These are phyloP conservation scores for Calycina marina DNA, from an alignment of 2,329 filamentous ascomycete genomes.

Conservation along the genomic window DNA sequence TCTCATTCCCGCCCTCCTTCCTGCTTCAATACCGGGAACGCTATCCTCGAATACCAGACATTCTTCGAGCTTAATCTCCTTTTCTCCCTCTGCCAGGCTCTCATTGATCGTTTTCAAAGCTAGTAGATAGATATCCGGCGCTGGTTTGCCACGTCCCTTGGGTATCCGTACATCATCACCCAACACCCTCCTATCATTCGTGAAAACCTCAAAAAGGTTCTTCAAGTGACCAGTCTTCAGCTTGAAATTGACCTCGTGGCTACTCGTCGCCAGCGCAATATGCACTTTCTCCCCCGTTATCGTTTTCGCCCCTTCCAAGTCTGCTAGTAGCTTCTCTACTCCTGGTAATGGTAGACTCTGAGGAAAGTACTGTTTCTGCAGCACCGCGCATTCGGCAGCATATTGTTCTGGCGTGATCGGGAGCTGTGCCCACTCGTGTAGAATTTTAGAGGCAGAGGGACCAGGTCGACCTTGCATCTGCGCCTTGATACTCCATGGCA, in stretches of 20 bases:
- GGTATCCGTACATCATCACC: conserved; percentile 74
- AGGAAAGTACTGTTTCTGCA: conserved; percentile 63
- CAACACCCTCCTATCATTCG: conserved; percentile 55
- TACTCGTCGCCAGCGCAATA: conserved; percentile 70
- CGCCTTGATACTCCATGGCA: conserved; percentile 94
- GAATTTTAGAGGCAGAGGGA: conserved; percentile 37
- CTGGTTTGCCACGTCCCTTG: conserved; percentile 74
- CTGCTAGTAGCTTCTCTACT: conserved; percentile 50
- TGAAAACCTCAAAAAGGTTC: conserved; percentile 51
- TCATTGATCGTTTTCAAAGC: conserved; percentile 77
- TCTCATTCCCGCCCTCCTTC: conserved; percentile 83
- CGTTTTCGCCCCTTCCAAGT: conserved; percentile 28
- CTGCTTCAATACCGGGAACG: conserved; percentile 83
- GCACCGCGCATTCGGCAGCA: conserved; percentile 36
- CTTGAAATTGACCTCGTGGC: conserved; percentile 30
- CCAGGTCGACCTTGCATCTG: conserved; percentile 37
- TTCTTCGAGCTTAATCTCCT: conserved; percentile 61
- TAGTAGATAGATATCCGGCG: conserved; percentile 86
- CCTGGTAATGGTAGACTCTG: conserved; percentile 65
- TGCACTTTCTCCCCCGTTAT: conserved; percentile 33
- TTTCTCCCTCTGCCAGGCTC: conserved; percentile 45
- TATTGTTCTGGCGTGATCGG: conserved; percentile 63
- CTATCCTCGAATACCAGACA: conserved; percentile 95
- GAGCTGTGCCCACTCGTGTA: conserved; percentile 72
- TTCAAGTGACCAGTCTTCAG: conserved; percentile 32